Evolutionary conservation across 345 rosid species (phyloP).

Genomic region (Eucalyptus pauciflora): DNA sequence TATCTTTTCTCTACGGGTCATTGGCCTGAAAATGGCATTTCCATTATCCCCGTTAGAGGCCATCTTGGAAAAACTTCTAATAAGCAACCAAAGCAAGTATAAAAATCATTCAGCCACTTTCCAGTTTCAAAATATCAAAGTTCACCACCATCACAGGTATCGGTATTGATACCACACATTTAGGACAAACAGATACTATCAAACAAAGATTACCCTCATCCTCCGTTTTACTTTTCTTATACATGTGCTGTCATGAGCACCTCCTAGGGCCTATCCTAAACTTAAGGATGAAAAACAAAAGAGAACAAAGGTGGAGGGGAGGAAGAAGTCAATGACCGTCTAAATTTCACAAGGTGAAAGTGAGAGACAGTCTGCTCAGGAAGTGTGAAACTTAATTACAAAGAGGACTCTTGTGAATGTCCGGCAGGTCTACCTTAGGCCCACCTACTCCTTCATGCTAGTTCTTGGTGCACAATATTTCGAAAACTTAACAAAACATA

Average conservation of each 20-base stretch:
- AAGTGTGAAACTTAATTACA: not conserved
- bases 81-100: not conserved
- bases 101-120: not conserved
- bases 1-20: constrained; percentile 36
- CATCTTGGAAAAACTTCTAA: not conserved
- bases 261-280: not conserved
- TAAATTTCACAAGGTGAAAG: not conserved
- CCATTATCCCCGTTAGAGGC: not conserved
- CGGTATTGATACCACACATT: not conserved
- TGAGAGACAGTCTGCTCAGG: not conserved
- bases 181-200: not conserved
- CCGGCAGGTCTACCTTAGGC: not conserved
- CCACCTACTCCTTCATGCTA: not conserved
- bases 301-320: not conserved
- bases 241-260: not conserved
- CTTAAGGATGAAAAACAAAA: not conserved
- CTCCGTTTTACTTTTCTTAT: not conserved
- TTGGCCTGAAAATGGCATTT: constrained; percentile 21
- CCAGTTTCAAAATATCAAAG: not conserved
- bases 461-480: not conserved
- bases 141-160: not conserved
- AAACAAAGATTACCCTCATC: not conserved
- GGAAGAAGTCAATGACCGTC: not conserved
- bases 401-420: not conserved
- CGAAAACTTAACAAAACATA: not conserved